phyloP scores from a whole-genome alignment of 345 rosid genomes.

The Anacardium occidentale region DNA sequence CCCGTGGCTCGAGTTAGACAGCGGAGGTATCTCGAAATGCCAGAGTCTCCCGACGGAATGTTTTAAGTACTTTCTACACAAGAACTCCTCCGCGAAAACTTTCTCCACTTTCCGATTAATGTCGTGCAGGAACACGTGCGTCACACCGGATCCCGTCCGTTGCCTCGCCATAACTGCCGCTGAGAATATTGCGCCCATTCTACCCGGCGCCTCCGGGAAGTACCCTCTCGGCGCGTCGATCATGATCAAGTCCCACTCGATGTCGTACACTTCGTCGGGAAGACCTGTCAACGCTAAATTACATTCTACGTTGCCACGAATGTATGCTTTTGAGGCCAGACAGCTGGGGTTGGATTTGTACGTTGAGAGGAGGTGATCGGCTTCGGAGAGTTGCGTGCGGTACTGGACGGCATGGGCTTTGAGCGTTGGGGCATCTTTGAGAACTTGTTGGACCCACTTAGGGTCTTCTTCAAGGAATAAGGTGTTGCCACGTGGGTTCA shows the following conservation, averaged over 20 bases:
- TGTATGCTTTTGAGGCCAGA: constrained; percentile 46
- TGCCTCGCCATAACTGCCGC: constrained; percentile 74
- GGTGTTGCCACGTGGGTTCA: constrained; percentile 70
- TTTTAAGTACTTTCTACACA: constrained; percentile 53
- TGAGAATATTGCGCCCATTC: constrained; percentile 85
- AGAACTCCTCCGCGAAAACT: constrained; percentile 55
- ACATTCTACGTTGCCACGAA: constrained; percentile 57
- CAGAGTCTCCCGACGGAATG: constrained; percentile 55
- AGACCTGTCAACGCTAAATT: constrained; percentile 58
- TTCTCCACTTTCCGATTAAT: constrained; percentile 70
- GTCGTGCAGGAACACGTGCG: constrained; percentile 74
- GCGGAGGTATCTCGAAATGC: constrained; percentile 75
- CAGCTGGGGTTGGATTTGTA: constrained; percentile 47
- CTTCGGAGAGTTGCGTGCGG: constrained; percentile 58
- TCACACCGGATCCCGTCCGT: constrained; percentile 62
- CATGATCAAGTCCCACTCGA: constrained; percentile 86
- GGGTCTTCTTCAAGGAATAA: constrained; percentile 77
- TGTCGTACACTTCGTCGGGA: constrained; percentile 77
- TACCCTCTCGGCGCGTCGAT: constrained; percentile 83
- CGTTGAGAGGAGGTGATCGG: constrained; percentile 39
- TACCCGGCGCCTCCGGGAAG: constrained; percentile 62
- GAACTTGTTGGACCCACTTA: constrained; percentile 52
- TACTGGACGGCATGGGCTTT: constrained; percentile 63
- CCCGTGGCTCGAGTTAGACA: constrained; percentile 32
- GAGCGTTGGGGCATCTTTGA: constrained; percentile 44